phyloP scores from a whole-genome alignment of 495 filamentous ascomycete genomes.

The Hypomontagnella submonticulosa region DNA sequence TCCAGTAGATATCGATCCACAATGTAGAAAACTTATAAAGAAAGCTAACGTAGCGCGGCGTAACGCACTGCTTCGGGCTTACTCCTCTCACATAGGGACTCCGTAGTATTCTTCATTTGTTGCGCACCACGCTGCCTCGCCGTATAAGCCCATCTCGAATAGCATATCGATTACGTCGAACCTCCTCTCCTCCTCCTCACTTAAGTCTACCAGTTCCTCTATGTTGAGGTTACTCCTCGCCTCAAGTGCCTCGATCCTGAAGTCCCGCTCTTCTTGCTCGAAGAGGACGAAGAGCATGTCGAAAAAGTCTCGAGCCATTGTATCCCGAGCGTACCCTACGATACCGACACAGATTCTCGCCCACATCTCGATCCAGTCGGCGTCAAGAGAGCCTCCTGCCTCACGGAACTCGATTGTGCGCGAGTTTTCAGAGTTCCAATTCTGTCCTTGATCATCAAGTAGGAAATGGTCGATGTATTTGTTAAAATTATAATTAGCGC shows the following conservation, averaged over 20 bases:
- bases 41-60: too few species aligned
- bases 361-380: constrained; percentile 47
- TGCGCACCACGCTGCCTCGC: too few species aligned
- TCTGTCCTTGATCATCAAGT: not conserved
- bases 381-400: constrained; percentile 51
- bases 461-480: constrained; percentile 6
- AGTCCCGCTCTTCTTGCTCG: constrained; percentile 26
- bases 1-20: too few species aligned
- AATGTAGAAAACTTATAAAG: too few species aligned
- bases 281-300: constrained; percentile 14
- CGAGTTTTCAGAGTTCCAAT: not conserved
- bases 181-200: constrained; percentile 2
- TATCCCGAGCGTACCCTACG: constrained; percentile 37
- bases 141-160: constrained; percentile 22
- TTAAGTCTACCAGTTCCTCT: too few species aligned
- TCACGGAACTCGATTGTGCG: constrained; percentile 59
- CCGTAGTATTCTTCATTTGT: too few species aligned
- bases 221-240: too few species aligned
- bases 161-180: constrained; percentile 46
- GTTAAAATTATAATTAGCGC: constrained; percentile 37
- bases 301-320: constrained; percentile 10
- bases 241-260: not conserved
- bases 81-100: too few species aligned
- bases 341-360: constrained; percentile 47
- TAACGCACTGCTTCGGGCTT: too few species aligned